phyloP scores from a whole-genome alignment of 371 early-diverging fungal genomes.

The Smittium mucronatum region DNA sequence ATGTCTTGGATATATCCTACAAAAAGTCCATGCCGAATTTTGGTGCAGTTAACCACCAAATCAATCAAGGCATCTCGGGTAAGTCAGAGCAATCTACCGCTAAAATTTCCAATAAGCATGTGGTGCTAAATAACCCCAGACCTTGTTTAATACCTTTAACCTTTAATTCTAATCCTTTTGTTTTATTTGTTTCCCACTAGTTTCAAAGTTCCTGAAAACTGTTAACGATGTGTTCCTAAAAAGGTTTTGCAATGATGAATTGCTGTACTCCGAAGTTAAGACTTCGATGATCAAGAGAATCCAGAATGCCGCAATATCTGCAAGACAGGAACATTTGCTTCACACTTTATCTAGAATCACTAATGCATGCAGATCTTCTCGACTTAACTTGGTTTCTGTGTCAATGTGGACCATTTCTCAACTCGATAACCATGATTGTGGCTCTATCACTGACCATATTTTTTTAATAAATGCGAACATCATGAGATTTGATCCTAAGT shows the following conservation, averaged over 20 bases:
- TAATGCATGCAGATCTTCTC: slow-evolving; percentile 30
- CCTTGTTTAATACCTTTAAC: no score
- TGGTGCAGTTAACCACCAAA: no score
- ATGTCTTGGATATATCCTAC: no score
- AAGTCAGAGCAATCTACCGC: no score
- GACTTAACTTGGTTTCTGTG: slow-evolving; percentile 30
- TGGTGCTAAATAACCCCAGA: no score
- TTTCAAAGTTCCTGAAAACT: slow-evolving; percentile 18
- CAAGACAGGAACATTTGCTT: slow-evolving; percentile 22
- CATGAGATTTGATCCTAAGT: slow-evolving; percentile 28
- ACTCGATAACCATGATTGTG: slow-evolving; percentile 21
- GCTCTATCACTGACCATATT: slow-evolving; percentile 29
- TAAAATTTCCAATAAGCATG: no score
- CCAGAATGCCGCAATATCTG: slow-evolving; percentile 24
- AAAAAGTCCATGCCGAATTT: no score
- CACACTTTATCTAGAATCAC: slow-evolving; percentile 22
- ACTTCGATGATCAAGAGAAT: slow-evolving; percentile 26
- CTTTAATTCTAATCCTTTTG: no score
- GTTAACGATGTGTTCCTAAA: slow-evolving; percentile 31
- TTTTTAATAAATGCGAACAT: slow-evolving; percentile 32
- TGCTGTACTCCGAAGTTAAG: slow-evolving; percentile 21
- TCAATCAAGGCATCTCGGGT: no score
- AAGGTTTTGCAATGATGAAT: slow-evolving; percentile 33
- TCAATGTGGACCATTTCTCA: slow-evolving; percentile 32
- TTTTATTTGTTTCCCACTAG: no score